Conservation (phyloP, 495 filamentous ascomycete species). For the Neurospora pannonica region DNA sequence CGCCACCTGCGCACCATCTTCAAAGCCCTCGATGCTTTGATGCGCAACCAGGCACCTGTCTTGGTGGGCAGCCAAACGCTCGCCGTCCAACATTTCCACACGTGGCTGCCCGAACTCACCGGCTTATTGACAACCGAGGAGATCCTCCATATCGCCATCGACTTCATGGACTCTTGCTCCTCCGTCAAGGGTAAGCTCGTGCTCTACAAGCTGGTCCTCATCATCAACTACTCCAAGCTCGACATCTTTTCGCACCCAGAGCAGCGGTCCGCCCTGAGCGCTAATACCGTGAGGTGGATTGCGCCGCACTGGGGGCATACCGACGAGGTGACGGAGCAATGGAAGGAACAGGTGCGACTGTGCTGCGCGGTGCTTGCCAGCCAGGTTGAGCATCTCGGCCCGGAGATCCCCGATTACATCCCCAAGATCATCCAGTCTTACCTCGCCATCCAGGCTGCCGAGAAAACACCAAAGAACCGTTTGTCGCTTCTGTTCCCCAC, state of each 20-base stretch:
- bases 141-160: slow-evolving; percentile 81
- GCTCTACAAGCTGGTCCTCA: slow-evolving; percentile 87
- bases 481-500: slow-evolving; percentile 84
- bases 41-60: slow-evolving; percentile 75
- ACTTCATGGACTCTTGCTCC: slow-evolving; percentile 87
- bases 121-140: slow-evolving; percentile 70
- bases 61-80: slow-evolving; percentile 90
- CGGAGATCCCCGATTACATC: slow-evolving; percentile 76
- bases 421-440: slow-evolving; percentile 88
- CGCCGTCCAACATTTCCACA: slow-evolving; percentile 92
- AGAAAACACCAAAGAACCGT: slow-evolving; percentile 53
- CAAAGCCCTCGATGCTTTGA: slow-evolving; percentile 76
- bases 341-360: slow-evolving; percentile 84
- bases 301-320: slow-evolving; percentile 85
- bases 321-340: slow-evolving; percentile 67
- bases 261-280: slow-evolving; percentile 60
- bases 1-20: slow-evolving; percentile 80
- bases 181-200: slow-evolving; percentile 85
- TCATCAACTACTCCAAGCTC: slow-evolving; percentile 77
- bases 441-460: slow-evolving; percentile 56
- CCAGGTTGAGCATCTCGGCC: slow-evolving; percentile 67
- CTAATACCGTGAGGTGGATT: slow-evolving; percentile 84
- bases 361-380: slow-evolving; percentile 84
- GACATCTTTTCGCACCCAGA: slow-evolving; percentile 70
- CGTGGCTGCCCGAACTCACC: slow-evolving; percentile 84